Base-by-base conservation (phyloP, 163 green algal genomes). In the Scenedesmus sp. region DNA sequence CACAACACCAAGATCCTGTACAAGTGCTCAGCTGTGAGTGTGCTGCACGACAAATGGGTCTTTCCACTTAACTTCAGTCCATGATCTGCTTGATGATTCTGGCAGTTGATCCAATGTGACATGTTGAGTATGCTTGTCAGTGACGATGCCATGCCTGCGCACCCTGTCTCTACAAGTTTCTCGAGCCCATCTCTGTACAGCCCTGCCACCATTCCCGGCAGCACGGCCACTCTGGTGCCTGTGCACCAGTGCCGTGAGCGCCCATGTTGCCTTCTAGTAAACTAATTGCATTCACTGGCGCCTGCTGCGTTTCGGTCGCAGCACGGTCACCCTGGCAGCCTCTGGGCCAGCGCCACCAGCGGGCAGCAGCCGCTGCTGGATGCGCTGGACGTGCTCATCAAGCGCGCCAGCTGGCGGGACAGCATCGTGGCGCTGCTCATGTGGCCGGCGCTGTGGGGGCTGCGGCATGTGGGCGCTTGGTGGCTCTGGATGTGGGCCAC, bases 21-120 rank as follows among this genome's bases (percentile, higher is more conserved):
- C 88, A 92, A 92, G 88, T 92, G 88, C 88, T 92, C 88, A 72
- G 46, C 43, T 7, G 88, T 92, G 51, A 42, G 85, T 86, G 30
- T 16, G 15, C 51, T 33, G 22, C 56, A 70, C 56, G n/a, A n/a
- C n/a, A n/a, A n/a, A n/a, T n/a, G n/a, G n/a, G n/a, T n/a, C n/a
- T n/a, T n/a, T n/a, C n/a, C n/a, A n/a, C n/a, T n/a, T n/a, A n/a
- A n/a, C n/a, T n/a, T n/a, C n/a, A n/a, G n/a, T 61, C 46, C 46
- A 53, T 53, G 46, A 53, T 53, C 46, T 53, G 46, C 46, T 6
- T 53, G 7, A 53, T 16, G 46, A 16, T 53, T 6, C 10, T 53
- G 6, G 46, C 46, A 10, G 46, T 53, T 10, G 7, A 53, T 6
- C 46, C 10, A 6, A 6, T 53, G 46, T 53, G 46, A 16, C 10